Base-by-base conservation (phyloP, 176 grass and related monocot genomes). In the Rhipidocladum racemiflorum region DNA sequence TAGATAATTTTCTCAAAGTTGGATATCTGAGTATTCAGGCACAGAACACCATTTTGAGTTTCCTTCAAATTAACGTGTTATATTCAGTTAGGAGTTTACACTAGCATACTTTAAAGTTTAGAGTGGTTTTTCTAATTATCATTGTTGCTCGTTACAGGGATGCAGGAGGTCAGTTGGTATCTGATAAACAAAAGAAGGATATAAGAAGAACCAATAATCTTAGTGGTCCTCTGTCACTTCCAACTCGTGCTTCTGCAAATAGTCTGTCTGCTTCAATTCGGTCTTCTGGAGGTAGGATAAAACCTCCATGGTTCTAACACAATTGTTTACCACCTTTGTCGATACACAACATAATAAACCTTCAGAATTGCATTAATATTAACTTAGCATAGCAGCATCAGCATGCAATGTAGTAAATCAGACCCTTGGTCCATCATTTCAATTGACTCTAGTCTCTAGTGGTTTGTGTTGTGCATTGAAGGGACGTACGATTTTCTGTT, bases 211-310 rank as follows among this genome's bases (percentile, higher is more conserved):
- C 62, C 35, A 76, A 89, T 79, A 94, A 93, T 87, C 91, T 95
- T 24, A 98, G 86, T 51, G 95, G 95, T 74, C 95, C 95, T 50
- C 76, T 98, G 36, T 83, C 92, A 86, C 95, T 95, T 89, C 89
- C 95, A 76, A 98, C 80, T 86, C 92, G 95, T 79, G 90, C 95
- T 69, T 95, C 92, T 84, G 95, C 95, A 85, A 98, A 98, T 79
- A 98, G 95, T 87, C 64, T 98, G 65, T 98, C 95, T 74, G 95
- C 95, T 69, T 92, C 95, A 75, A 91, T 98, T 80, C 86, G 95
- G 11, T 98, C 95, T 76, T 94, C 95, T 82, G 86, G 81, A 91
- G 95, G 95, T 98, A 85, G 32, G 43, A 76, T 75, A 45, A 32
- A 43, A 53, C 40, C 28, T 66, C 44, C 39, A 12, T 54, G 48